These are phyloP conservation scores for Naganishia onofrii DNA, from an alignment of 768 basidiomycete genomes.

Conservation along the genomic window DNA sequence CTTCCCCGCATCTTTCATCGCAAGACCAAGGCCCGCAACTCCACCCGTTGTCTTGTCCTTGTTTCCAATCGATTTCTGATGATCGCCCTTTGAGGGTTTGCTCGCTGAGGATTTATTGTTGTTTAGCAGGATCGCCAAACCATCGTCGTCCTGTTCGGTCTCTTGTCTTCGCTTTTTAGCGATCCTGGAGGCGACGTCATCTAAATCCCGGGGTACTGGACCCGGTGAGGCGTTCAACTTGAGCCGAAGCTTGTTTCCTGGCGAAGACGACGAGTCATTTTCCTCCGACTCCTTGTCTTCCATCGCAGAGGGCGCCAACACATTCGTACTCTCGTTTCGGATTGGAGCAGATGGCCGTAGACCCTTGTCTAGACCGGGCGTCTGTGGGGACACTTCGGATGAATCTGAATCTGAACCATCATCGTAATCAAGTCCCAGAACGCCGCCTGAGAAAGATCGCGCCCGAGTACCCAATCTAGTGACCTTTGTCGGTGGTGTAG, in stretches of 20 bases:
- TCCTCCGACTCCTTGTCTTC: slow-evolving; percentile 7
- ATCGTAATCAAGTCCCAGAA: slow-evolving; percentile 49
- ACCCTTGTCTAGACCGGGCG: slow-evolving; percentile 24
- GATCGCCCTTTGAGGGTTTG: slow-evolving; percentile 8
- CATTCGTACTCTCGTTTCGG: slow-evolving; percentile 17
- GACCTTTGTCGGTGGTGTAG: slow-evolving; percentile 44
- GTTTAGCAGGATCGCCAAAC: slow-evolving; percentile 31
- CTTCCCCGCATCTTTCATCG: slow-evolving; percentile 37
- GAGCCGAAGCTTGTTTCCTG: slow-evolving; percentile 43
- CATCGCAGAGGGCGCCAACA: slow-evolving; percentile 31
- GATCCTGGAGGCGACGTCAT: slow-evolving; percentile 56
- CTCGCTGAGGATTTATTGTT: slow-evolving; percentile 20
- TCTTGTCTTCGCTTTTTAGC: slow-evolving; percentile 68
- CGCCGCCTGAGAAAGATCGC: slow-evolving; percentile 41
- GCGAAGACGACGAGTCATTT: slow-evolving; percentile 52
- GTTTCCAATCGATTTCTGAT: slow-evolving; percentile 11
- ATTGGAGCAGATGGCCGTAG: slow-evolving; percentile 21
- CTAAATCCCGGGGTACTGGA: slow-evolving; percentile 43
- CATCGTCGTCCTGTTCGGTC: slow-evolving; percentile 63
- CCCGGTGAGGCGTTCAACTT: slow-evolving; percentile 52
- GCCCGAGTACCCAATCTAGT: slow-evolving; percentile 49
- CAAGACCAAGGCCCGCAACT: slow-evolving; percentile 24
- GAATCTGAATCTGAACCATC: slow-evolving; percentile 49
- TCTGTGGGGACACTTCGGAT: slow-evolving; percentile 23
- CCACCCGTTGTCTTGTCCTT: slow-evolving; percentile 25